Conservation (phyloP, 2,329 filamentous ascomycete species). For the Verticillium nonalfalfae region DNA sequence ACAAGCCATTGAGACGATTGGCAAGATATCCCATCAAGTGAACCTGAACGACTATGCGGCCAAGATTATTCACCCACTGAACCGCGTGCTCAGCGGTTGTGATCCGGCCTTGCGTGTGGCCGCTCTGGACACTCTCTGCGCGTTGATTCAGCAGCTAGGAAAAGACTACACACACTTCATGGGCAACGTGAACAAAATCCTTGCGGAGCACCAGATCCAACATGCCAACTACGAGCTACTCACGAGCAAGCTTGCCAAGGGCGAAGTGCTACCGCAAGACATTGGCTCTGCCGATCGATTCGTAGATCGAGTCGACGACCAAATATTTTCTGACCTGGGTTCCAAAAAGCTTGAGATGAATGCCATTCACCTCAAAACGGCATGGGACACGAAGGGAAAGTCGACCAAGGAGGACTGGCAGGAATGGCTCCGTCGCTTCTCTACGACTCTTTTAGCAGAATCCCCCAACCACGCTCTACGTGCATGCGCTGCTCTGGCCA, state of each 20-base stretch:
- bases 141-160: constrained; percentile 90
- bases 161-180: constrained; percentile 95
- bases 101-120: constrained; percentile 71
- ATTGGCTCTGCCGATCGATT: constrained; percentile 82
- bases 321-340: constrained; percentile 73
- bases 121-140: constrained; percentile 89
- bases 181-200: constrained; percentile 82
- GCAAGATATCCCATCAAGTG: constrained; percentile 89
- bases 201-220: constrained; percentile 73
- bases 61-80: constrained; percentile 90
- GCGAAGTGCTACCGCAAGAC: constrained; percentile 91
- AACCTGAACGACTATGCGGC: constrained; percentile 97
- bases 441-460: constrained; percentile 88
- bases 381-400: constrained; percentile 95
- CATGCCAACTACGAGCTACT: constrained; percentile 91
- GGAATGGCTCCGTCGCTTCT: constrained; percentile 96
- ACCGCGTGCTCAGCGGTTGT: constrained; percentile 67
- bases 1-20: constrained; percentile 88
- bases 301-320: constrained; percentile 70
- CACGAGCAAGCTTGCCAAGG: constrained; percentile 87
- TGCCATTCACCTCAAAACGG: constrained; percentile 91
- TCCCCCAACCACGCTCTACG: constrained; percentile 93
- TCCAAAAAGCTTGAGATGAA: constrained; percentile 97
- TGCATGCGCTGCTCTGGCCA: constrained; percentile 86
- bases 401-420: constrained; percentile 99